Evolutionary conservation across 2,329 filamentous ascomycete species (phyloP), one percentile per base, ranked within the genome.

Genomic region (Beauveria australis): DNA sequence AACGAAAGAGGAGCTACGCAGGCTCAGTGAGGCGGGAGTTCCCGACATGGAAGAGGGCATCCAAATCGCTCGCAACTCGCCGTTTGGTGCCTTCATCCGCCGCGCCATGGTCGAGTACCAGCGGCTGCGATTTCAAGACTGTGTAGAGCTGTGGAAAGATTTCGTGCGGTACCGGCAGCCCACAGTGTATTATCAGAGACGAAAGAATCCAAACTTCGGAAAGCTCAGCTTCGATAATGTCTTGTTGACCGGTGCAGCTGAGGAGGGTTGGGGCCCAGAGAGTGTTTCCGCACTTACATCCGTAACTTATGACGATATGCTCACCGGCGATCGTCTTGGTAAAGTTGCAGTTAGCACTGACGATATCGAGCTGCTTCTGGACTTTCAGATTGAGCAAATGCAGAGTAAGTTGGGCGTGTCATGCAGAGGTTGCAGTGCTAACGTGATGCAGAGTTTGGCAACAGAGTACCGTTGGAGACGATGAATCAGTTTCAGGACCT

Each of bases 331-430:
- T 51, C 68, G 70, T 3, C 71, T 67, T 18, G 71, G 72, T 3
- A 74, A 74, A 1, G 64, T 81, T 18, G 73, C 80, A 2, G 80
- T 90, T 59, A 94, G 91, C 72, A 86, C 85, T 0, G 87, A 93
- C 66, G 91, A 96, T 69, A 79, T 94, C 8, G 90, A 95, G 70
- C 84, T 83, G 33, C 76, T 97, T 30, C 76, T 97, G 22, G 91
- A 95, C 66, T 95, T 94, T 66, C 92, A 96, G 69, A 87, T 97
- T 43, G 87, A 90, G 64, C 86, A 91, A 71, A 85, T 97, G 76
- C 92, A 97, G 71, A 89, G 89, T 88, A 75, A 68, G 78, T 73
- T 24, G 5, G 5, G 48, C 46, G 26, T 28, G 12, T 7, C 24
- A 2, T 9, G 9, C 1, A 24, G n/a, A 14, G 3, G 47, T 8